Conservation (phyloP, 2,329 filamentous ascomycete genomes). For the Xylariales sp. region DNA sequence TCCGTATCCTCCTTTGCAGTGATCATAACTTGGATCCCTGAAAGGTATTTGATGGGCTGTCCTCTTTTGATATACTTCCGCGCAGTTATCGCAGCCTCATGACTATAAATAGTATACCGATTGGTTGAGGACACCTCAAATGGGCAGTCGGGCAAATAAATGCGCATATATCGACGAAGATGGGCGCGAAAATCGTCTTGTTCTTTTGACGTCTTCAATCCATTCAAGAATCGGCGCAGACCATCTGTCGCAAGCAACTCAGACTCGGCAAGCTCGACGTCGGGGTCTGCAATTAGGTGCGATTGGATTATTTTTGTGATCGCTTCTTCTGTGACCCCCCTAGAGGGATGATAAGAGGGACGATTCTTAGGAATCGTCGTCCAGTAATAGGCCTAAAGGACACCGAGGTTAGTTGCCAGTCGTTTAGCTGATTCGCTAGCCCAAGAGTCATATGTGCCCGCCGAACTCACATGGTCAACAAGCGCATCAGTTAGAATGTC, state of each 20-base stretch:
- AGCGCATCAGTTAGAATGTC: conserved; percentile 95
- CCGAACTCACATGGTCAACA: conserved; percentile 84
- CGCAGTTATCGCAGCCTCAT: conserved; percentile 89
- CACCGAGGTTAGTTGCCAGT: conserved; percentile 38
- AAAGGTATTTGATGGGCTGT: conserved; percentile 89
- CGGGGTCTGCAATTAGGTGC: conserved; percentile 79
- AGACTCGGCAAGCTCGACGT: conserved; percentile 76
- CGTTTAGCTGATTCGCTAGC: conserved; percentile 12
- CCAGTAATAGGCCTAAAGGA: conserved; percentile 88
- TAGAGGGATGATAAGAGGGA: conserved; percentile 83
- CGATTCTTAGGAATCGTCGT: conserved; percentile 95
- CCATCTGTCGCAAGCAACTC: conserved; percentile 79
- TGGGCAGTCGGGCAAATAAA: conserved; percentile 92
- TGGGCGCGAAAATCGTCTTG: conserved; percentile 88
- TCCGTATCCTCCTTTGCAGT: conserved; percentile 90
- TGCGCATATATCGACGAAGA: conserved; percentile 88
- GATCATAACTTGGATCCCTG: conserved; percentile 91
- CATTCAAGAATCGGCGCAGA: conserved; percentile 75
- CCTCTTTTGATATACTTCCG: conserved; percentile 82
- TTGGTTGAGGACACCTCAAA: conserved; percentile 94
- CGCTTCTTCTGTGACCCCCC: conserved; percentile 77
- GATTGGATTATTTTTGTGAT: conserved; percentile 70
- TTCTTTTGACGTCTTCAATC: conserved; percentile 79
- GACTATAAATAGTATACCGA: conserved; percentile 89
- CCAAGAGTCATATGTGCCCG: conserved; percentile 15